Evolutionary conservation across 306 rosid species (phyloP).

Genomic region (Trifolium dubium): DNA sequence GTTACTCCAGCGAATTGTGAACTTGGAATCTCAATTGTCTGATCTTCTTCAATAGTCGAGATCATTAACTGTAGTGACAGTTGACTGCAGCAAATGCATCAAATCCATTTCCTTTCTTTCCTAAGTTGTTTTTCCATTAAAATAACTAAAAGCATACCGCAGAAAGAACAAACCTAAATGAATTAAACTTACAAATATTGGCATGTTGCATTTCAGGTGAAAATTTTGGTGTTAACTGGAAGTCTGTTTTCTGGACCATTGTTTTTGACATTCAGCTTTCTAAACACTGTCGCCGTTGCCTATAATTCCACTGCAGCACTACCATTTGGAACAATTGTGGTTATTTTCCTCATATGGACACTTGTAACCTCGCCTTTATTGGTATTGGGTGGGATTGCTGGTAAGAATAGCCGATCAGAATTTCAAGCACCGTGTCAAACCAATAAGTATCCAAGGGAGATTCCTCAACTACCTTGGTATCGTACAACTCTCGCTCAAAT

Average conservation of each 20-base stretch:
- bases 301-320: conserved; percentile 60
- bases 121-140: background rate
- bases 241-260: conserved; percentile 59
- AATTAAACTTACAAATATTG: conserved; percentile 34
- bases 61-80: background rate
- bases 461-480: conserved; percentile 59
- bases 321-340: conserved; percentile 59
- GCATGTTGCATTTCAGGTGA: conserved; percentile 50
- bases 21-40: background rate
- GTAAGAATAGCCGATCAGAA: conserved; percentile 50
- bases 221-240: conserved; percentile 54
- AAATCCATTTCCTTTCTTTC: background rate
- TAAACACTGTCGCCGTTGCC: conserved; percentile 56
- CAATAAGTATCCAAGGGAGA: conserved; percentile 57
- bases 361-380: conserved; percentile 61
- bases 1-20: background rate
- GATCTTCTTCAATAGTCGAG: background rate
- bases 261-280: conserved; percentile 58
- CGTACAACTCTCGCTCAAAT: conserved; percentile 53
- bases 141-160: conserved; percentile 23
- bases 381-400: conserved; percentile 57
- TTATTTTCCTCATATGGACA: conserved; percentile 63
- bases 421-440: conserved; percentile 59
- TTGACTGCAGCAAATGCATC: background rate
- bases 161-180: conserved; percentile 24